Conservation (phyloP, 768 basidiomycete species). For the Cystofilobasidium bisporidii region DNA sequence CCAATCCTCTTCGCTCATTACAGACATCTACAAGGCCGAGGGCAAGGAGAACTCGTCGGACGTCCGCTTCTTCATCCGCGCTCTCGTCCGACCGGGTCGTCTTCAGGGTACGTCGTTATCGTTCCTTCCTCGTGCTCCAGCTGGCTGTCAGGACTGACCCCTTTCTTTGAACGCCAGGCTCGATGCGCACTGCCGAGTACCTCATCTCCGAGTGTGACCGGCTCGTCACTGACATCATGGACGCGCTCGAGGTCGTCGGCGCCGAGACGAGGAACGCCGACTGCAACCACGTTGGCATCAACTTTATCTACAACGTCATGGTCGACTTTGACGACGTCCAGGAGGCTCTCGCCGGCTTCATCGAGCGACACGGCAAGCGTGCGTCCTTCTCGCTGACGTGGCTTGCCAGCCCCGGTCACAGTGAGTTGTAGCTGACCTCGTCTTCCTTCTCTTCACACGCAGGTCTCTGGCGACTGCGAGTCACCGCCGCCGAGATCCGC, state of each 20-base stretch:
- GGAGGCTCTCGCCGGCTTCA: conserved; percentile 95
- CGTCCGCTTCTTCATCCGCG: conserved; percentile 94
- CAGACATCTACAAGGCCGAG: conserved; percentile 92
- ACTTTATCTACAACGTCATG: conserved; percentile 92
- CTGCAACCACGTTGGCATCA: conserved; percentile 46
- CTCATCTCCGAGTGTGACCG: conserved; percentile 97
- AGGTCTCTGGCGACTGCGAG: conserved; percentile 89
- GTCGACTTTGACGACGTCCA: conserved; percentile 95
- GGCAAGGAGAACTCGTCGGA: conserved; percentile 96
- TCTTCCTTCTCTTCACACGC: not conserved
- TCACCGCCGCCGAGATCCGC: conserved; percentile 94
- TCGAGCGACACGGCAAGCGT: conserved; percentile 89
- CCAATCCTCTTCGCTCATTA: no score
- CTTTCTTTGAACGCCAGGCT: no score
- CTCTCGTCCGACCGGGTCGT: conserved; percentile 88
- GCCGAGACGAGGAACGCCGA: conserved; percentile 56
- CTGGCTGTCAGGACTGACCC: no score
- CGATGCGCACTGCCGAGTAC: conserved; percentile 93
- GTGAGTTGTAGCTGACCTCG: no score
- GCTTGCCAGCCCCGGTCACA: no score
- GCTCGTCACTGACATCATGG: conserved; percentile 82
- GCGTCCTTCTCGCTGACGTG: no score
- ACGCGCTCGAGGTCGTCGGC: conserved; percentile 86
- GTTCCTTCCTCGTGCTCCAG: no score
- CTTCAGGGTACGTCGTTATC: no score